A percentile compares a stretch with the other conserved stretches of the same genome.
Conservation (phyloP, 495 filamentous ascomycete genomes). For the Neurospora hispaniola region DNA sequence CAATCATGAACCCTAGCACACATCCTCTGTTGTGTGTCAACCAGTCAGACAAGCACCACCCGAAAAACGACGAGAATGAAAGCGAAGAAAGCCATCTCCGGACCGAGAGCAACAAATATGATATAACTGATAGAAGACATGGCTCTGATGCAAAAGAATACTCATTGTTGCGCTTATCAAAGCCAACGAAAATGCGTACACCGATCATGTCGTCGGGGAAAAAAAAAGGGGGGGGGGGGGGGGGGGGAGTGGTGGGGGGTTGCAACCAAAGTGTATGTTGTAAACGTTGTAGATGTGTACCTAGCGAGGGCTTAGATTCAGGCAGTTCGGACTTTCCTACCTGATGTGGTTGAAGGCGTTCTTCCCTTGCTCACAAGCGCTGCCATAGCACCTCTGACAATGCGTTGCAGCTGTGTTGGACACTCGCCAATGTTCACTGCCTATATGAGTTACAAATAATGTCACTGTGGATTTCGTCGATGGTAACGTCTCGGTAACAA, state of each 20-base stretch:
- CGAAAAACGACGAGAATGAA: background rate
- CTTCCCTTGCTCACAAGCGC: background rate
- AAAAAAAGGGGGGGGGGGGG: background rate
- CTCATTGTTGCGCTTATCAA: background rate
- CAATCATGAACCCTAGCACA: background rate
- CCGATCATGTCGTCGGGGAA: background rate
- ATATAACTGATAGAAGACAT: background rate
- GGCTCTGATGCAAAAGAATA: background rate
- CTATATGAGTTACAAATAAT: background rate
- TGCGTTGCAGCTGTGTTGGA: background rate
- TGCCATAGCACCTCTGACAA: background rate
- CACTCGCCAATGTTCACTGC: background rate
- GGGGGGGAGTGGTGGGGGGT: background rate
- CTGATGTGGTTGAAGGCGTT: background rate
- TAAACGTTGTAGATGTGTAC: background rate
- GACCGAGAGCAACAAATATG: background rate
- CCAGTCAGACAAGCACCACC: background rate
- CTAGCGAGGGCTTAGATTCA: background rate
- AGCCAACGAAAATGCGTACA: background rate
- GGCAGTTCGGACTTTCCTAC: background rate
- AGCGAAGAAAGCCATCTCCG: background rate
- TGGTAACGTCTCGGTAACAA: background rate
- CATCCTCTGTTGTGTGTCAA: background rate
- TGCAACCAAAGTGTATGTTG: background rate
- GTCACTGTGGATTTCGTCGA: background rate